Percentiles rank a stretch among this genome's conserved stretches.
These are phyloP conservation scores for Hypocreales sp. DNA, from an alignment of 2,329 filamentous ascomycete genomes.

Conservation along the genomic window DNA sequence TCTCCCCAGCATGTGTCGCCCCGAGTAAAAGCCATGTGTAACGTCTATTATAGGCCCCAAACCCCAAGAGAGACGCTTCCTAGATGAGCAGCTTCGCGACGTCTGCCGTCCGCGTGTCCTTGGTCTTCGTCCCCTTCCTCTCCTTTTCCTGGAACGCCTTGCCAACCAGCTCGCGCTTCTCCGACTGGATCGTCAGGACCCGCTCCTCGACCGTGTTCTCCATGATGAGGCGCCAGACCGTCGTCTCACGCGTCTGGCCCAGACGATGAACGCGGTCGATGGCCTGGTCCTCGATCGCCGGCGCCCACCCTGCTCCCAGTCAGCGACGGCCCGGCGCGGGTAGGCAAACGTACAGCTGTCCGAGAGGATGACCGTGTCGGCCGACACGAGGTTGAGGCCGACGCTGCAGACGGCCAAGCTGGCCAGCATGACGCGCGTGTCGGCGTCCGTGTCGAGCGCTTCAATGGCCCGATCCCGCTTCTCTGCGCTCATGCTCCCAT, in stretches of 20 bases:
- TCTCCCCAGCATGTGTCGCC: too few relatives aligned
- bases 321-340: slow-evolving; percentile 1
- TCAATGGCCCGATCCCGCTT: slow-evolving; percentile 58
- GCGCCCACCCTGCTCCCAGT: slow-evolving; percentile 56
- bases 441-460: slow-evolving; percentile 48
- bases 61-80: too few relatives aligned
- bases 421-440: slow-evolving; percentile 64
- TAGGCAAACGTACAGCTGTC: slow-evolving; percentile 46
- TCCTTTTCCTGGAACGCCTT: slow-evolving; percentile 64
- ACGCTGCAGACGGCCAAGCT: slow-evolving; percentile 72
- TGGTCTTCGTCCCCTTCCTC: slow-evolving; percentile 31
- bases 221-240: slow-evolving; percentile 68
- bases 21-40: too few relatives aligned
- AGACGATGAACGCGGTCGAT: slow-evolving; percentile 77
- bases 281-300: slow-evolving; percentile 84
- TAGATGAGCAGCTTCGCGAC: slow-evolving; percentile 34
- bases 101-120: slow-evolving; percentile 41
- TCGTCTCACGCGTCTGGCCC: slow-evolving; percentile 65
- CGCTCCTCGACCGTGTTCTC: slow-evolving; percentile 68
- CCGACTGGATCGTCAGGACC: slow-evolving; percentile 61
- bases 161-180: slow-evolving; percentile 64
- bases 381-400: slow-evolving; percentile 71
- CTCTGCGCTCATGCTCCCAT: slow-evolving; percentile 60
- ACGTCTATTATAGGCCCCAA: too few relatives aligned
- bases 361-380: slow-evolving; percentile 69